These are phyloP conservation scores for Microdochium trichocladiopsis DNA, from an alignment of 2,329 filamentous ascomycete species.

Conservation along the genomic window DNA sequence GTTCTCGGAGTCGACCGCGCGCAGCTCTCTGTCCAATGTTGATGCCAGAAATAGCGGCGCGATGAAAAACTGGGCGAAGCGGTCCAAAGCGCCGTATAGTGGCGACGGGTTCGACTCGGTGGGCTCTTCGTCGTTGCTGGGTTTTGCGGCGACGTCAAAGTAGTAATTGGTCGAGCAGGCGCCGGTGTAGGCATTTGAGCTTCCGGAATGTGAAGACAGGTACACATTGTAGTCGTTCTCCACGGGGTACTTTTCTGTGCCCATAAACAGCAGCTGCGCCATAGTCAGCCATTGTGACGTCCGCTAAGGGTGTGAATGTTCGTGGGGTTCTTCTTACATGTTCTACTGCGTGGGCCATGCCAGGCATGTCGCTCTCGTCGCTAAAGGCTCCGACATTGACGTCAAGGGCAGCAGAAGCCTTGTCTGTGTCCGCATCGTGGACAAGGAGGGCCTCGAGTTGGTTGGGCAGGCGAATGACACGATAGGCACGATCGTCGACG, in stretches of 20 bases:
- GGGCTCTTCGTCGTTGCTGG: slow-evolving; percentile 51
- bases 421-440: slow-evolving; percentile 91
- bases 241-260: slow-evolving; percentile 92
- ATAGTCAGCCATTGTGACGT: too few species aligned
- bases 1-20: slow-evolving; percentile 90
- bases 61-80: slow-evolving; percentile 92
- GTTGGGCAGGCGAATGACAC: slow-evolving; percentile 79
- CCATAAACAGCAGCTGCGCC: slow-evolving; percentile 96
- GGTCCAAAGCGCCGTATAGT: slow-evolving; percentile 75
- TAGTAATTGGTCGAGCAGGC: slow-evolving; percentile 95
- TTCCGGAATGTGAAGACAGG: slow-evolving; percentile 80
- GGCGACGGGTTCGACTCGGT: slow-evolving; percentile 50
- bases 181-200: slow-evolving; percentile 92
- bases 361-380: slow-evolving; percentile 83
- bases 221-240: slow-evolving; percentile 97
- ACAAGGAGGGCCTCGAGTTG: slow-evolving; percentile 86
- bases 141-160: slow-evolving; percentile 86
- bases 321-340: slow-evolving; percentile 45
- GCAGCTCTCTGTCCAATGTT: slow-evolving; percentile 79
- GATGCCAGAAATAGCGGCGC: slow-evolving; percentile 78
- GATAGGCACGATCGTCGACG: slow-evolving; percentile 79
- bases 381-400: slow-evolving; percentile 96
- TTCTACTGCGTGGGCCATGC: slow-evolving; percentile 93
- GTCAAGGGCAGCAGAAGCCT: slow-evolving; percentile 90
- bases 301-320: background rate